Evolutionary conservation across 805 yeast species (phyloP).

Genomic region (Lachancea thermotolerans): DNA sequence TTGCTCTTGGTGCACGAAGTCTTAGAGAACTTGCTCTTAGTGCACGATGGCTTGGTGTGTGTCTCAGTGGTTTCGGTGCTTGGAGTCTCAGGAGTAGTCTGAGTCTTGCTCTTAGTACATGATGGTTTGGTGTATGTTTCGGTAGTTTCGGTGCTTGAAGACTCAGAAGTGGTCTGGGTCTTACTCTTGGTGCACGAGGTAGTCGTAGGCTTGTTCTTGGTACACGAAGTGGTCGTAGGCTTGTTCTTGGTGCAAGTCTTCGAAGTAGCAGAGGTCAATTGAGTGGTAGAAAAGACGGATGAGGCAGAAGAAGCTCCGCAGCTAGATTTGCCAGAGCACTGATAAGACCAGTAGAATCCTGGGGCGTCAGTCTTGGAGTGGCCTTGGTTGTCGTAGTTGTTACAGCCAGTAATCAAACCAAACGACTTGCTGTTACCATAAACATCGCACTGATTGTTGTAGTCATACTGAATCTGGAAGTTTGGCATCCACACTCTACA

Average conservation of each 20-base stretch:
- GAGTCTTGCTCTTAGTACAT: background rate
- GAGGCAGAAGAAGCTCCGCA: background rate
- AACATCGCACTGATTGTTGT: constrained; percentile 23
- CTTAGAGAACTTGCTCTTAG: background rate
- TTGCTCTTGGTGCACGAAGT: background rate
- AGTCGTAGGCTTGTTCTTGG: background rate
- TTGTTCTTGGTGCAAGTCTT: background rate
- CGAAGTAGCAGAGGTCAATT: background rate
- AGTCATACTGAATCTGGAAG: constrained; percentile 30
- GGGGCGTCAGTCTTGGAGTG: constrained; percentile 28
- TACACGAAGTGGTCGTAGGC: background rate
- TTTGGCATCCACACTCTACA: constrained; percentile 19
- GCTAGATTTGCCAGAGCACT: background rate
- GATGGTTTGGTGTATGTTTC: background rate
- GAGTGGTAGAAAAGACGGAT: background rate
- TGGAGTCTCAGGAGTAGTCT: background rate
- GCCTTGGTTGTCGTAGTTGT: constrained; percentile 20
- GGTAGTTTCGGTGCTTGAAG: too few species aligned
- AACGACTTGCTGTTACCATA: constrained; percentile 12
- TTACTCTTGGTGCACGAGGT: background rate
- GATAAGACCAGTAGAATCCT: constrained; percentile 19
- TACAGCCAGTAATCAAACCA: constrained; percentile 26
- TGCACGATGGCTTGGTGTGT: background rate
- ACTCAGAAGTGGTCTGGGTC: background rate
- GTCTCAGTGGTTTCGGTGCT: too few species aligned